These are phyloP conservation scores for Solanum tacnaense DNA, from an alignment of 257 asterid genomes.

Conservation along the genomic window DNA sequence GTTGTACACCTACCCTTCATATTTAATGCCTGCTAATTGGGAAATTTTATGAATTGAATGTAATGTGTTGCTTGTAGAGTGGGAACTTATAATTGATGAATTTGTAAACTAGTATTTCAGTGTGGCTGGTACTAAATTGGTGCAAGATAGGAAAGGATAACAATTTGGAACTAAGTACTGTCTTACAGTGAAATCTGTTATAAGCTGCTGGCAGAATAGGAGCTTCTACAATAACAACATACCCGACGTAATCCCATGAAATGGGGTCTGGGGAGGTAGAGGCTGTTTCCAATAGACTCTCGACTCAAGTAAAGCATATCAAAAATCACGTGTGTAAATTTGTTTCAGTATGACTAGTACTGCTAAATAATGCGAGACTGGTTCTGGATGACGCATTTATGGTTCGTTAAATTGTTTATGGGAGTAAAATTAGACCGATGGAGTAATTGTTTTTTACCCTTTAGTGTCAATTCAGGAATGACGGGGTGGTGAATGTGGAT, in stretches of 20 bases:
- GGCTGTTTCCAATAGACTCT: background rate
- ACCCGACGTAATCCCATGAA: fast-evolving
- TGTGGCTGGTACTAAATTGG: background rate
- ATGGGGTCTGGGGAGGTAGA: background rate
- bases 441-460: background rate
- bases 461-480: background rate
- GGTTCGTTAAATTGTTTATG: background rate
- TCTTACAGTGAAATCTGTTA: background rate
- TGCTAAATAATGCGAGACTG: background rate
- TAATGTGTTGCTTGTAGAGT: background rate
- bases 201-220: background rate
- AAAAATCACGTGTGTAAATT: background rate
- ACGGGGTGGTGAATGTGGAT: background rate
- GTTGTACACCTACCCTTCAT: background rate
- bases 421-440: background rate
- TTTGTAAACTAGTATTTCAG: background rate
- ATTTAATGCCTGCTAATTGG: background rate
- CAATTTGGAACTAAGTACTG: background rate
- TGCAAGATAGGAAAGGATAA: background rate
- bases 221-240: background rate
- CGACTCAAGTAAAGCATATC: background rate
- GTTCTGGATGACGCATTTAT: background rate
- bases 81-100: background rate
- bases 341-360: background rate
- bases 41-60: background rate